Evolutionary conservation across 257 asterid genomes (phyloP), one percentile per base, ranked within the genome.

Genomic region (Rhazya stricta): DNA sequence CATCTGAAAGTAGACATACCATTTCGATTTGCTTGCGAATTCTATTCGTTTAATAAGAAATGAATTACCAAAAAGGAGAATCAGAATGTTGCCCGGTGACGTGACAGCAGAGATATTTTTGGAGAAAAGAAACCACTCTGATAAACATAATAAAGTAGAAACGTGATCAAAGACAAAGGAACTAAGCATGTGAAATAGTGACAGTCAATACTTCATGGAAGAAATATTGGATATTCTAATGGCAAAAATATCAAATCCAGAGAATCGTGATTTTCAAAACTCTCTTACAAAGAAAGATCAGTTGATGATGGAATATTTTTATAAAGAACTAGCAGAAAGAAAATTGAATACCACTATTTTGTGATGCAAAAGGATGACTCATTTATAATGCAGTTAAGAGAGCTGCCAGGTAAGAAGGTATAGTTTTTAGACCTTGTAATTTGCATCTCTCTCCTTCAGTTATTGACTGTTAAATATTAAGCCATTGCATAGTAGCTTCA

Each of bases 391-490:
- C 8, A 51, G 25, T 18, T 51, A 51, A 51, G 21, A 48, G 21
- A 48, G 21, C 21, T 13, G 53, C 2, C 53, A 51, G 2, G 18
- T 34, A 61, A 36, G 30, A 69, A 29, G 11, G 69, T 41, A 32
- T 48, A 75, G 45, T n/a, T n/a, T 60, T 32, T 34, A 34, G 76
- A 90, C 97, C 97, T 91, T 77, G 84, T 80, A 82, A 67, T 34
- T 30, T 72, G 76, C 80, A 75, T 69, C 87, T 71, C 13, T 43
- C 74, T 48, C 53, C 67, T 77, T 73, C 60, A 61, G 82, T 42
- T 12, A 8, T 36, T 23, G 51, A 58, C 74, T 19, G 74, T 25
- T 27, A 36, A 62, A 0, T 0, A 21, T 46, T 6, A 25, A 87
- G 89, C 51, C 12, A 36, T 29, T 76, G 15, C 72, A 91, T 23